Percentiles rank a stretch among this genome's conserved stretches.
phyloP scores from a whole-genome alignment of 2,329 filamentous ascomycete genomes.

The Alternaria sp. region DNA sequence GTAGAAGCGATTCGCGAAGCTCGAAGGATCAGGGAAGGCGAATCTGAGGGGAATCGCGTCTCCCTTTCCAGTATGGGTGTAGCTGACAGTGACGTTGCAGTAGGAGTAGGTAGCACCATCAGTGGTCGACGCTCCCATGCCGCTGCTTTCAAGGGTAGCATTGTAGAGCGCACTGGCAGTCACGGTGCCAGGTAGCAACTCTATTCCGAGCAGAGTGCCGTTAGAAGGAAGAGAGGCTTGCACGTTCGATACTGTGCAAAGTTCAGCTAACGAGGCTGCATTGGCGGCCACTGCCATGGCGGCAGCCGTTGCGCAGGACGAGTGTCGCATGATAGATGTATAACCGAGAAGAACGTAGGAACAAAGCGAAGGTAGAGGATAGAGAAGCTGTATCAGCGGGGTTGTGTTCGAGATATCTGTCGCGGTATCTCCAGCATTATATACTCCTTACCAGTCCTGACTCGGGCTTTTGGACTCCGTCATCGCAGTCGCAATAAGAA shows the following conservation, averaged over 20 bases:
- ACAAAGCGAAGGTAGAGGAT: not conserved
- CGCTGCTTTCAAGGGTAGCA: slow-evolving; percentile 38
- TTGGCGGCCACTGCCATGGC: slow-evolving; percentile 6
- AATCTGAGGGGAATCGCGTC: slow-evolving; percentile 35
- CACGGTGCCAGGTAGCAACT: slow-evolving; percentile 49
- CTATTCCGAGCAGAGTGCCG: slow-evolving; percentile 37
- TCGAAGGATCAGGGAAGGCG: slow-evolving; percentile 52
- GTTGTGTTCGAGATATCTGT: not conserved
- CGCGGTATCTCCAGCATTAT: not conserved
- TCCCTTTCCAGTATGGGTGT: slow-evolving; percentile 51
- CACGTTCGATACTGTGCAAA: slow-evolving; percentile 25
- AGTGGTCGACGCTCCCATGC: not conserved
- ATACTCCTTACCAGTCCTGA: not conserved
- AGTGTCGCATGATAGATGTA: slow-evolving; percentile 11
- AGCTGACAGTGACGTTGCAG: slow-evolving; percentile 57
- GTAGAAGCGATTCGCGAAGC: slow-evolving; percentile 57
- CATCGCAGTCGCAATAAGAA: not conserved
- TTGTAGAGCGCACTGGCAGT: slow-evolving; percentile 43
- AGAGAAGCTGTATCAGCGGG: not conserved
- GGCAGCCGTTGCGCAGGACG: slow-evolving; percentile 1
- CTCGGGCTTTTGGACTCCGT: not conserved
- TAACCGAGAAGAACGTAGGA: not conserved
- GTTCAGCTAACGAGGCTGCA: not conserved
- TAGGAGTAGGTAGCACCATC: slow-evolving; percentile 36
- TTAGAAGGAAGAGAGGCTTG: slow-evolving; percentile 24